phyloP scores from a whole-genome alignment of 192 early-diverging fungal species.

The Rhizoclosmatium globosum region DNA sequence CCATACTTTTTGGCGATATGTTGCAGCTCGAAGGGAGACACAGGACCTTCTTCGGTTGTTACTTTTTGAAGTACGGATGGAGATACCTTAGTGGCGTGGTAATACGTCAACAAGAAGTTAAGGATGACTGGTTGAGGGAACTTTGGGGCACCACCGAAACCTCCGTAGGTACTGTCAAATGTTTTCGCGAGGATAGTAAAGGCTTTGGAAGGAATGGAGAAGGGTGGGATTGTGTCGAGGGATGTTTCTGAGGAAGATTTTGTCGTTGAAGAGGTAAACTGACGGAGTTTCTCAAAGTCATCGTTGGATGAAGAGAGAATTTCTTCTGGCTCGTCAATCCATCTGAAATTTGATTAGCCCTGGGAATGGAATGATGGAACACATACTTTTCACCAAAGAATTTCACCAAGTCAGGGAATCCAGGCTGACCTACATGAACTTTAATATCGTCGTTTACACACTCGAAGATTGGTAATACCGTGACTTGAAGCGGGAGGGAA shows the following conservation, averaged over 20 bases:
- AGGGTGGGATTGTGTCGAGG: constrained; percentile 15
- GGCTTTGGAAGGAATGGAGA: constrained; percentile 38
- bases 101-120: constrained; percentile 61
- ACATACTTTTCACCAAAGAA: constrained; percentile 36
- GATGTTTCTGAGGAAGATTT: neutral
- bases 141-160: constrained; percentile 68
- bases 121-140: constrained; percentile 68
- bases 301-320: constrained; percentile 45
- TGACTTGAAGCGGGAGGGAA: constrained; percentile 43
- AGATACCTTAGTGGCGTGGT: constrained; percentile 36
- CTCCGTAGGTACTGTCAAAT: constrained; percentile 61
- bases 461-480: neutral
- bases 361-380: neutral
- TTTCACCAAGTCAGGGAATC: constrained; percentile 39
- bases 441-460: neutral
- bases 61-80: neutral
- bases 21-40: constrained; percentile 24
- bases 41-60: neutral
- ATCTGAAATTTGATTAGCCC: constrained; percentile 26
- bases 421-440: constrained; percentile 30
- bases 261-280: neutral
- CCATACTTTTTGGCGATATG: constrained; percentile 23
- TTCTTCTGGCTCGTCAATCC: constrained; percentile 47
- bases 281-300: constrained; percentile 52
- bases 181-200: constrained; percentile 47